Evolutionary conservation across 805 yeast genomes (phyloP).

Genomic region (Kuraishia borneana): DNA sequence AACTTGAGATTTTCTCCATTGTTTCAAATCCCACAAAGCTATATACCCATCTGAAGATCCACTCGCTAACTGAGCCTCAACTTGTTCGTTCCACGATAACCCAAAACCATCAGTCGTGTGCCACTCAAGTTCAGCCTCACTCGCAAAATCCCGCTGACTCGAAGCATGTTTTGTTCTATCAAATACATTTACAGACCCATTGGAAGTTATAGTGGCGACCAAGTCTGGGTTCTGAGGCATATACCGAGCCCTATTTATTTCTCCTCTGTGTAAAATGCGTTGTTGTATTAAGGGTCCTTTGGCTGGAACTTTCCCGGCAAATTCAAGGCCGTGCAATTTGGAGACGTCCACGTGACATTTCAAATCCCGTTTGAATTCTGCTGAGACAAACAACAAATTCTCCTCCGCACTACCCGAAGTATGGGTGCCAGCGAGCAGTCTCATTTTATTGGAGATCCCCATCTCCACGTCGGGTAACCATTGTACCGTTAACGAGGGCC

Average conservation of each 20-base stretch:
- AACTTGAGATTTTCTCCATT: conserved; percentile 12
- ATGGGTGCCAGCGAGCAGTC: conserved; percentile 52
- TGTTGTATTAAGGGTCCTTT: conserved; percentile 37
- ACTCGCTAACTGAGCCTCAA: conserved; percentile 47
- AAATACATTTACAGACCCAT: conserved; percentile 56
- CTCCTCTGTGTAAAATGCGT: conserved; percentile 57
- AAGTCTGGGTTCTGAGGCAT: conserved; percentile 84
- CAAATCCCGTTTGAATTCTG: no score
- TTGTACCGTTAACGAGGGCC: conserved; percentile 55
- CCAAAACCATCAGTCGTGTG: conserved; percentile 53
- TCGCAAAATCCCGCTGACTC: conserved; percentile 27
- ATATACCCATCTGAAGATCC: conserved; percentile 57
- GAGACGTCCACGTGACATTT: background rate
- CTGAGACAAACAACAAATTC: conserved; percentile 27
- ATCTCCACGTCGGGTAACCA: conserved; percentile 48
- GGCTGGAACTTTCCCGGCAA: no score
- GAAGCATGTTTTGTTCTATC: conserved; percentile 78
- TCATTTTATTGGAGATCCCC: conserved; percentile 3
- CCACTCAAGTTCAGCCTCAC: conserved; percentile 18
- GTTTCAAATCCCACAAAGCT: conserved; percentile 56
- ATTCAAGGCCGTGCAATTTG: no score
- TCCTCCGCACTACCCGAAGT: conserved; percentile 51
- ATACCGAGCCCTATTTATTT: conserved; percentile 61
- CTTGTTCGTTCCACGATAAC: conserved; percentile 59
- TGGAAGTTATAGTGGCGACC: conserved; percentile 57